phyloP scores from a whole-genome alignment of 78 protist genomes.

The Mantamonas sphyraenae region DNA sequence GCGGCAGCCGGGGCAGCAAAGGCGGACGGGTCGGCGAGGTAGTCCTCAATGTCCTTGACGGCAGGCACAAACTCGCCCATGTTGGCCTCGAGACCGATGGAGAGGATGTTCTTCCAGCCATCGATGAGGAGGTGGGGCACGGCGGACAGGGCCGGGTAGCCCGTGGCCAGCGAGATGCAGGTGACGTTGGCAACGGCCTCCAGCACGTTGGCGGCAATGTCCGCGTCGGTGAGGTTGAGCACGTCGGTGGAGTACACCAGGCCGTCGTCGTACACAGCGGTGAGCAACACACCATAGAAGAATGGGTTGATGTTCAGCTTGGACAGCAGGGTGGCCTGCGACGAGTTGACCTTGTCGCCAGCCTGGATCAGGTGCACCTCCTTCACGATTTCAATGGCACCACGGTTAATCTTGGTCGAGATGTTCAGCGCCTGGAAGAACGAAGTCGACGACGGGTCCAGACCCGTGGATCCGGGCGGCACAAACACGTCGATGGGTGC shows the following conservation, averaged over 20 bases:
- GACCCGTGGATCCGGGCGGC: slow-evolving; percentile 93
- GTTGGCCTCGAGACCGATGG: slow-evolving; percentile 87
- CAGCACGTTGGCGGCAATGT: slow-evolving; percentile 43
- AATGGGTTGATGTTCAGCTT: slow-evolving; percentile 97
- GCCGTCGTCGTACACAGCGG: slow-evolving; percentile 85
- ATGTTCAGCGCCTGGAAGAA: slow-evolving; percentile 99
- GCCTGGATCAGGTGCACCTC: slow-evolving; percentile 74
- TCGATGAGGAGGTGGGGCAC: slow-evolving; percentile 85
- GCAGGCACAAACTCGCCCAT: slow-evolving; percentile 64
- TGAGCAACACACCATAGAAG: slow-evolving; percentile 81
- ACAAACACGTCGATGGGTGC: slow-evolving; percentile 87
- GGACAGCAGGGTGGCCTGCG: slow-evolving; percentile 92
- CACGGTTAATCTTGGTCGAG: slow-evolving; percentile 94
- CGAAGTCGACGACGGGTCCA: slow-evolving; percentile 94
- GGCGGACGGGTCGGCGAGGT: slow-evolving; percentile 46
- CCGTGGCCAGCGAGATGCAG: slow-evolving; percentile 76
- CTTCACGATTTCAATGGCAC: slow-evolving; percentile 89
- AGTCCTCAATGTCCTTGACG: slow-evolving; percentile 63
- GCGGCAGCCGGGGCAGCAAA: slow-evolving; percentile 52
- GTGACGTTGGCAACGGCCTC: slow-evolving; percentile 76
- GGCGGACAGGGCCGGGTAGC: slow-evolving; percentile 86
- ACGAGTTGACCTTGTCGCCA: slow-evolving; percentile 92
- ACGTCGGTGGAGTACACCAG: slow-evolving; percentile 72
- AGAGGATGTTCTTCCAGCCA: slow-evolving; percentile 88
- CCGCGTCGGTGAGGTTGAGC: slow-evolving; percentile 82